phyloP scores from a whole-genome alignment of 1,139 yeast genomes.

The Meyerozyma carpophila region DNA sequence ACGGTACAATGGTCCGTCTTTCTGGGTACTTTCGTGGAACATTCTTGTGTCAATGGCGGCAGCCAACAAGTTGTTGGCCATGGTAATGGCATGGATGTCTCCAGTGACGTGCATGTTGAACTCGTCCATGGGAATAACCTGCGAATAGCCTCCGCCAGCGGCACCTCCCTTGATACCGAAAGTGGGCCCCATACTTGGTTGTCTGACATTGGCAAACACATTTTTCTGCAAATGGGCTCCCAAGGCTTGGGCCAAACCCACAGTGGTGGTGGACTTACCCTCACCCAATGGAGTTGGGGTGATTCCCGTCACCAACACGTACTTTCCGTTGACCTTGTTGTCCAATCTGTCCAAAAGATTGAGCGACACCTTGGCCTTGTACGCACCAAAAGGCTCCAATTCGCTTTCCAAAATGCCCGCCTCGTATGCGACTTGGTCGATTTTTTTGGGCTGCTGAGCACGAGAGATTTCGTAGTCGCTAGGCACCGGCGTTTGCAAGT shows the following conservation, averaged over 20 bases:
- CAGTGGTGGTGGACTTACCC: constrained; percentile 76
- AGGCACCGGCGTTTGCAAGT: constrained; percentile 57
- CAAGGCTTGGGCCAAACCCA: constrained; percentile 74
- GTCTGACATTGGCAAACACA: constrained; percentile 75
- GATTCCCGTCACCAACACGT: constrained; percentile 72
- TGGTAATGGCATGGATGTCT: constrained; percentile 78
- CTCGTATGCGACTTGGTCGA: constrained; percentile 58
- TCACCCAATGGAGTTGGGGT: constrained; percentile 83
- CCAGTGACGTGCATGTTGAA: constrained; percentile 83
- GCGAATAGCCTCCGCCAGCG: constrained; percentile 84
- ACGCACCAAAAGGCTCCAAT: constrained; percentile 68
- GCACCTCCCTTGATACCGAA: constrained; percentile 89
- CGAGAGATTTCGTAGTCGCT: constrained; percentile 74
- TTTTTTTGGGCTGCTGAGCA: constrained; percentile 64
- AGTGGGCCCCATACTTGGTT: constrained; percentile 86
- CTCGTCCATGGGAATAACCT: constrained; percentile 85
- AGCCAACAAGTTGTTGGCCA: constrained; percentile 73
- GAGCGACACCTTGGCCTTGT: constrained; percentile 68
- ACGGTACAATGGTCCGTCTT: constrained; percentile 53
- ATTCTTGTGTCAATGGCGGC: constrained; percentile 83
- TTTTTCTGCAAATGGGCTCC: constrained; percentile 69
- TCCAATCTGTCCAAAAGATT: constrained; percentile 50
- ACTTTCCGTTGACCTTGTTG: constrained; percentile 53
- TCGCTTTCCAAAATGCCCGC: constrained; percentile 58
- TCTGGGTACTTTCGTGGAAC: constrained; percentile 73